Evolutionary conservation across 768 basidiomycete species (phyloP).

Genomic region (Pseudohyphozyma bogoriensis): DNA sequence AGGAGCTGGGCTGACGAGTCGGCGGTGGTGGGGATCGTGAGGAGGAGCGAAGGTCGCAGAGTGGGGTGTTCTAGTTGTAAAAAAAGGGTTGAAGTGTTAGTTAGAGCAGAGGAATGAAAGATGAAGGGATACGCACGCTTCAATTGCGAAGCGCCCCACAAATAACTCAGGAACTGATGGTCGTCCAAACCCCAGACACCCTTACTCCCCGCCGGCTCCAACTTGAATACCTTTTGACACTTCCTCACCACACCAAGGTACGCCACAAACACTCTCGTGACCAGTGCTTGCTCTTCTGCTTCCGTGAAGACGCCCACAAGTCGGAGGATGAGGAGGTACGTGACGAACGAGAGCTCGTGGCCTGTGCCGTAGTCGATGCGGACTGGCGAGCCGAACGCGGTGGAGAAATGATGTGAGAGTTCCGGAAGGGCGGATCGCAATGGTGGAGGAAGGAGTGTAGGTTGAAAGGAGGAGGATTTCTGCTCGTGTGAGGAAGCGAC

Average conservation of each 20-base stretch:
- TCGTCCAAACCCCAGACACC: conserved; percentile 82
- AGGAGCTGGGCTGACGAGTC: conserved; percentile 54
- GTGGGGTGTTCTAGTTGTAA: conserved; percentile 21
- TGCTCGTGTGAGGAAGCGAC: too few species aligned
- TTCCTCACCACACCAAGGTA: conserved; percentile 72
- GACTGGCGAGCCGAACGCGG: conserved; percentile 78
- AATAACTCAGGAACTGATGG: conserved; percentile 57
- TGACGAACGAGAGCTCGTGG: conserved; percentile 62
- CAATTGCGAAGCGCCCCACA: conserved; percentile 83
- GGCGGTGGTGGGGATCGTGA: conserved; percentile 46
- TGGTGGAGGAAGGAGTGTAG: conserved; percentile 37
- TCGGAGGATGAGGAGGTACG: conserved; percentile 26
- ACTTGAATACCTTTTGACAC: conserved; percentile 74
- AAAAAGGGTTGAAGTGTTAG: neutral
- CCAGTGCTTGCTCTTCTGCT: conserved; percentile 54
- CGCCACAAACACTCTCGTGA: conserved; percentile 57
- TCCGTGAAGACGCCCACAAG: conserved; percentile 51
- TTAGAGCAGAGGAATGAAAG: conserved; percentile 17
- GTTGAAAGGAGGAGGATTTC: too few species aligned
- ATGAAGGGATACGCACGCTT: conserved; percentile 36
- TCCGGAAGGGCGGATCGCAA: conserved; percentile 47
- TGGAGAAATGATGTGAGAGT: conserved; percentile 64
- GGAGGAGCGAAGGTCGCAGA: conserved; percentile 37
- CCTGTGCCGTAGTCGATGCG: conserved; percentile 96
- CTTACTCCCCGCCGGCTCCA: conserved; percentile 94